A percentile compares a stretch with the other conserved stretches of the same genome.
Conservation (phyloP, 257 asterid species). For the Capsicum pubescens region DNA sequence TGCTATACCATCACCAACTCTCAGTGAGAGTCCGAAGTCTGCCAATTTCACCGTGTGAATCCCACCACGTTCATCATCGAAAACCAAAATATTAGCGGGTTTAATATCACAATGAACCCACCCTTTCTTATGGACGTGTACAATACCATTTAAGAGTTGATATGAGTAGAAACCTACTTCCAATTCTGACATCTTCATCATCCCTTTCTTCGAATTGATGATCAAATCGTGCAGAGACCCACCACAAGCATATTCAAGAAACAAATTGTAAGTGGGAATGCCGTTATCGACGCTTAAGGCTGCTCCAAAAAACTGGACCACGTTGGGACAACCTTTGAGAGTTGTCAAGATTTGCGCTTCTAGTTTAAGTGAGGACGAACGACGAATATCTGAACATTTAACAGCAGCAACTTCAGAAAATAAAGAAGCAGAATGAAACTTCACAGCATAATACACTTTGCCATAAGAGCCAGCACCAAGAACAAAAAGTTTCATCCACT, state of each 20-base stretch:
- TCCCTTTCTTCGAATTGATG: neutral
- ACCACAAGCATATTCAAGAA: constrained; percentile 26
- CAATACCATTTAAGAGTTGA: constrained; percentile 15
- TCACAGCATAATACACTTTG: neutral
- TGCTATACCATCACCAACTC: neutral
- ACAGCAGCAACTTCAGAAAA: neutral
- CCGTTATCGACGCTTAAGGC: neutral
- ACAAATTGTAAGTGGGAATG: neutral
- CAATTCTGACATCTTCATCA: constrained; percentile 3
- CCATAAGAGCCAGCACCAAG: neutral
- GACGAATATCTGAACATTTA: neutral
- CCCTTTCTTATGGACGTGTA: constrained; percentile 6
- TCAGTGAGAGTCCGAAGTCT: constrained; percentile 27
- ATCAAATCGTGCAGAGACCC: constrained; percentile 3
- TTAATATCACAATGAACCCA: constrained; percentile 31
- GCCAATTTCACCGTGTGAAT: constrained; percentile 16
- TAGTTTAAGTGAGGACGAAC: neutral
- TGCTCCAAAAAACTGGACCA: constrained; percentile 25
- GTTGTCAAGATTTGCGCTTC: constrained; percentile 16
- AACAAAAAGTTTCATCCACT: neutral
- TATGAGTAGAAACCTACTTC: constrained; percentile 4
- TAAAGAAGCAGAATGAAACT: neutral
- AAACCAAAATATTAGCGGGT: constrained; percentile 25
- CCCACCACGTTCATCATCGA: neutral
- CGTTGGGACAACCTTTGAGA: constrained; percentile 9